Evolutionary conservation across 192 early-diverging fungal species (phyloP).

Genomic region (Backusella tarrabulga): DNA sequence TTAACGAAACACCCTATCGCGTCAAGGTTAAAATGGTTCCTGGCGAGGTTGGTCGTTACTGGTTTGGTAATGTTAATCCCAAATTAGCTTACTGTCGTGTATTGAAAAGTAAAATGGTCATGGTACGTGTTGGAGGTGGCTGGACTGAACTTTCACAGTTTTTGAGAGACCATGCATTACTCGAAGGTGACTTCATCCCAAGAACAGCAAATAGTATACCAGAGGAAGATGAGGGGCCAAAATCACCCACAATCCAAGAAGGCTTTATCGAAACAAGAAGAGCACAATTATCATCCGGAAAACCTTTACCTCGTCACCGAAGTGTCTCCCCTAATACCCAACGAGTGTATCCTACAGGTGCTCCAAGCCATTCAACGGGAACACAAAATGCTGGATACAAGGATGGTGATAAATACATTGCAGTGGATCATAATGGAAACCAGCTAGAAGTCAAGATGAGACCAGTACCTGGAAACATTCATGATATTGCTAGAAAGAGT

Average conservation of each 20-base stretch:
- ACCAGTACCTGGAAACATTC: not conserved
- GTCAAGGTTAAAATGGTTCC: slow-evolving; percentile 50
- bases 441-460: slow-evolving; percentile 36
- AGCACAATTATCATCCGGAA: slow-evolving; percentile 5
- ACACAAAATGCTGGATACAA: slow-evolving; percentile 20
- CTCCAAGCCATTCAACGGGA: not conserved
- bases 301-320: not conserved
- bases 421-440: slow-evolving; percentile 30
- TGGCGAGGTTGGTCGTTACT: slow-evolving; percentile 61
- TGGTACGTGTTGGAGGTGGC: slow-evolving; percentile 67
- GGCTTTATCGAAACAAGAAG: slow-evolving; percentile 27
- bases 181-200: slow-evolving; percentile 35
- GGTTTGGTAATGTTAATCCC: slow-evolving; percentile 66
- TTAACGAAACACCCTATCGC: slow-evolving; percentile 54
- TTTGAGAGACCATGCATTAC: slow-evolving; percentile 33
- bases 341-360: not conserved
- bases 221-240: slow-evolving; percentile 20
- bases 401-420: slow-evolving; percentile 34
- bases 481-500: not conserved
- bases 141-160: slow-evolving; percentile 39
- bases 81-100: slow-evolving; percentile 66
- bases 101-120: slow-evolving; percentile 59
- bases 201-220: slow-evolving; percentile 2
- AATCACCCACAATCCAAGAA: slow-evolving; percentile 20
- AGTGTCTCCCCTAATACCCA: not conserved